Conservation (phyloP, 2,329 filamentous ascomycete genomes). For the Cadophora luteo-olivacea region DNA sequence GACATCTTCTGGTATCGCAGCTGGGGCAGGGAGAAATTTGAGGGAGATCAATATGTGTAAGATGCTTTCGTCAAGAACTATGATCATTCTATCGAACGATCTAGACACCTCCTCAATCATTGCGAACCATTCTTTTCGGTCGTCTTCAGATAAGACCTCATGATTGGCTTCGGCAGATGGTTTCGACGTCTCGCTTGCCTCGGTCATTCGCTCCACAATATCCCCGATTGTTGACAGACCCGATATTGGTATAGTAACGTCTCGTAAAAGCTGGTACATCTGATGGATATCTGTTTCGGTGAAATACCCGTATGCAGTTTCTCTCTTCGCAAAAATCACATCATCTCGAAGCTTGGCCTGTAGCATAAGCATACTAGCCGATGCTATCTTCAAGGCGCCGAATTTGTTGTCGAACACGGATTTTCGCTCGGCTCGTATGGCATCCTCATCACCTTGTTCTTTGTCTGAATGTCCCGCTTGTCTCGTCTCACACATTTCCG, state of each 20-base stretch:
- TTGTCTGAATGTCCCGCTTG: slow-evolving; percentile 39
- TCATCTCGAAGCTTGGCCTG: slow-evolving; percentile 70
- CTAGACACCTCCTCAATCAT: slow-evolving; percentile 70
- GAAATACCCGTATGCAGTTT: slow-evolving; percentile 71
- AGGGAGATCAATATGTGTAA: slow-evolving; percentile 56
- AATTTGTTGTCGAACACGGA: slow-evolving; percentile 18
- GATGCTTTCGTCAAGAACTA: slow-evolving; percentile 61
- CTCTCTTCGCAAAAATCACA: slow-evolving; percentile 73
- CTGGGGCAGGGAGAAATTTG: slow-evolving; percentile 54
- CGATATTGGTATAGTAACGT: slow-evolving; percentile 67
- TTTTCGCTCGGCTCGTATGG: neutral
- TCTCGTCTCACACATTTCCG: slow-evolving; percentile 58
- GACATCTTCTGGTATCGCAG: slow-evolving; percentile 47
- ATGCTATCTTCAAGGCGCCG: slow-evolving; percentile 50
- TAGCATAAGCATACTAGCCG: slow-evolving; percentile 59
- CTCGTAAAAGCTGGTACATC: slow-evolving; percentile 62
- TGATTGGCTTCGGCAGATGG: neutral
- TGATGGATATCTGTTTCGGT: slow-evolving; percentile 67
- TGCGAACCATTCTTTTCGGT: slow-evolving; percentile 66
- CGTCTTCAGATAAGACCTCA: slow-evolving; percentile 41
- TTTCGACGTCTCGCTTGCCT: slow-evolving; percentile 42
- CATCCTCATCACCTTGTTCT: neutral
- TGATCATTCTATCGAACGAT: slow-evolving; percentile 66
- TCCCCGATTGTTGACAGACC: slow-evolving; percentile 73
- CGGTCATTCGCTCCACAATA: slow-evolving; percentile 69